These are phyloP conservation scores for Aspergillus felis DNA, from an alignment of 2,329 filamentous ascomycete genomes.

Conservation along the genomic window DNA sequence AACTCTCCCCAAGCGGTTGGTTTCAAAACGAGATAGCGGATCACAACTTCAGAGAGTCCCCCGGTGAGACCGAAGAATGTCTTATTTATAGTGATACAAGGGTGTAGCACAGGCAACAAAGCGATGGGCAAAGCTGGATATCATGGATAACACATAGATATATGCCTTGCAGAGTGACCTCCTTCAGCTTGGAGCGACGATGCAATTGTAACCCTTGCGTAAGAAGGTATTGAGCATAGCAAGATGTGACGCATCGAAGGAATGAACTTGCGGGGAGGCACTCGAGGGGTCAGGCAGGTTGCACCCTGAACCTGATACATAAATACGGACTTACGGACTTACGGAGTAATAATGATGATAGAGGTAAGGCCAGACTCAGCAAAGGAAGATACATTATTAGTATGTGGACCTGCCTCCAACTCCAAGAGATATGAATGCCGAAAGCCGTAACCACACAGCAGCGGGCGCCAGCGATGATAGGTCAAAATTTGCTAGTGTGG, in stretches of 20 bases:
- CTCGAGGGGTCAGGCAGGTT: neutral
- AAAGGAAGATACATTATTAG: neutral
- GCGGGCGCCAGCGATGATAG: neutral
- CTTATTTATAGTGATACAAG: neutral
- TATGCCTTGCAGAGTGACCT: neutral
- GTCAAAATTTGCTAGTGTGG: neutral
- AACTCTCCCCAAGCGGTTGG: neutral
- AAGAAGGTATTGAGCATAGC: conserved; percentile 10
- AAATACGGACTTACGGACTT: neutral
- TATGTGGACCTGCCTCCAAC: neutral
- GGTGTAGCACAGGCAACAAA: neutral
- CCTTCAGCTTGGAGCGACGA: neutral
- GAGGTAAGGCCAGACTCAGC: neutral
- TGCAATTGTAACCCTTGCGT: conserved; percentile 19
- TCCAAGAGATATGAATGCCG: neutral
- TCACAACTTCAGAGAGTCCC: neutral
- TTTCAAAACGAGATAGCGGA: neutral
- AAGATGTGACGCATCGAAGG: conserved; percentile 19
- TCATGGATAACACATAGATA: neutral
- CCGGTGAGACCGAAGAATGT: neutral
- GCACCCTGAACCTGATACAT: neutral
- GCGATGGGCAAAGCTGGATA: neutral
- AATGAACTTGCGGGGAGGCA: conserved; percentile 21
- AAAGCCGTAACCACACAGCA: neutral
- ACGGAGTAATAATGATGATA: neutral